phyloP scores from a whole-genome alignment of 1,284 basidiomycete genomes.

The Lentinula novae-zelandiae region DNA sequence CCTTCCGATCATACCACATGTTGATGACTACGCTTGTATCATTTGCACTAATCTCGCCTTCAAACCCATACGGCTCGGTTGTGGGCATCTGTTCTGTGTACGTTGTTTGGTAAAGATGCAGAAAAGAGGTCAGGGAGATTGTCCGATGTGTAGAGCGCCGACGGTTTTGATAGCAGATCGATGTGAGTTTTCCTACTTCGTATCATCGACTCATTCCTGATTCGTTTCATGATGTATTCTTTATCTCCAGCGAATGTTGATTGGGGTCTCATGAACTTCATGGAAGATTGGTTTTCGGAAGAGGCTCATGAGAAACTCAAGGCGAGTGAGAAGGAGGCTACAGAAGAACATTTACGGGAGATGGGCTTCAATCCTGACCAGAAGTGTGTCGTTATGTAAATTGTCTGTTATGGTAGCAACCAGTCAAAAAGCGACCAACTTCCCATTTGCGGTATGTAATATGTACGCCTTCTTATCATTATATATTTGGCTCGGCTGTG shows the following conservation, averaged over 20 bases:
- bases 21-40: conserved; percentile 76
- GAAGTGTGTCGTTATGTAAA: conserved; percentile 32
- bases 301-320: conserved; percentile 78
- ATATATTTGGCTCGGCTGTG: too few species aligned
- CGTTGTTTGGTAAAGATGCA: conserved; percentile 94
- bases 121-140: conserved; percentile 73
- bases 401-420: too few species aligned
- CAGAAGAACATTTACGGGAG: conserved; percentile 67
- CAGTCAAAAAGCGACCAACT: too few species aligned
- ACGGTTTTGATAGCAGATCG: conserved; percentile 76
- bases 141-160: conserved; percentile 83
- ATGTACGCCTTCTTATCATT: too few species aligned
- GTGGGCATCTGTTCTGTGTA: conserved; percentile 91
- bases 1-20: conserved; percentile 77
- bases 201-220: background rate
- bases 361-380: conserved; percentile 44
- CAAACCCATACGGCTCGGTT: conserved; percentile 83
- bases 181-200: conserved; percentile 41
- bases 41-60: conserved; percentile 86
- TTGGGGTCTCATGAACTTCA: conserved; percentile 77
- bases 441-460: too few species aligned
- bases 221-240: background rate
- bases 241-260: conserved; percentile 68
- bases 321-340: conserved; percentile 77
- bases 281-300: conserved; percentile 90